These are phyloP conservation scores for Podospora sp. DNA, from an alignment of 495 filamentous ascomycete species.

Conservation along the genomic window DNA sequence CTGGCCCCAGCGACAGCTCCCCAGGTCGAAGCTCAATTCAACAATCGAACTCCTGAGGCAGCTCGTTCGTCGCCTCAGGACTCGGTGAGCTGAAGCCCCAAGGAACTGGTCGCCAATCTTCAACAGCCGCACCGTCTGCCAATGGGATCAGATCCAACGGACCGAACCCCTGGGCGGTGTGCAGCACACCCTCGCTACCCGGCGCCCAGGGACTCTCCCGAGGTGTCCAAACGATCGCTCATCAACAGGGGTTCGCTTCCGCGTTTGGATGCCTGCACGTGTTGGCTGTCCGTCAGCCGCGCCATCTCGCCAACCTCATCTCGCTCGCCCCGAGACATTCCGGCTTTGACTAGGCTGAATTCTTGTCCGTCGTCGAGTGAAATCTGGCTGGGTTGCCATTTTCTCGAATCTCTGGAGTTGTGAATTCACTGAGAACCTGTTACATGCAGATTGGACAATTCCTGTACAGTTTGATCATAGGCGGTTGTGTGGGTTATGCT, in stretches of 20 bases:
- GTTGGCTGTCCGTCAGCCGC: not conserved
- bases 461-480: too few species aligned
- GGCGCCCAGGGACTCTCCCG: constrained; percentile 9
- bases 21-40: not conserved
- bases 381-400: not conserved
- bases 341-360: constrained; percentile 5
- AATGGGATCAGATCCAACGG: constrained; percentile 22
- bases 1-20: not conserved
- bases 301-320: constrained; percentile 7
- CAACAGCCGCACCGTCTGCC: not conserved
- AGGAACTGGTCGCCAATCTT: not conserved
- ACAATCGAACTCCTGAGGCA: not conserved
- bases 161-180: constrained; percentile 14
- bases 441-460: too few species aligned
- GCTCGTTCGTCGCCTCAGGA: not conserved
- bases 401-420: not conserved
- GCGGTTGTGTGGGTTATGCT: not conserved
- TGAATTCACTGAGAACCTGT: too few species aligned
- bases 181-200: constrained; percentile 2
- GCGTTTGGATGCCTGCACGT: not conserved
- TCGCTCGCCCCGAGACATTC: constrained; percentile 13
- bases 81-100: not conserved
- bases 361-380: not conserved
- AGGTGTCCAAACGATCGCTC: constrained; percentile 1
- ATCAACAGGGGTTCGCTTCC: not conserved